These are phyloP conservation scores for Amanita brunnescens DNA, from an alignment of 768 basidiomycete genomes.

Conservation along the genomic window DNA sequence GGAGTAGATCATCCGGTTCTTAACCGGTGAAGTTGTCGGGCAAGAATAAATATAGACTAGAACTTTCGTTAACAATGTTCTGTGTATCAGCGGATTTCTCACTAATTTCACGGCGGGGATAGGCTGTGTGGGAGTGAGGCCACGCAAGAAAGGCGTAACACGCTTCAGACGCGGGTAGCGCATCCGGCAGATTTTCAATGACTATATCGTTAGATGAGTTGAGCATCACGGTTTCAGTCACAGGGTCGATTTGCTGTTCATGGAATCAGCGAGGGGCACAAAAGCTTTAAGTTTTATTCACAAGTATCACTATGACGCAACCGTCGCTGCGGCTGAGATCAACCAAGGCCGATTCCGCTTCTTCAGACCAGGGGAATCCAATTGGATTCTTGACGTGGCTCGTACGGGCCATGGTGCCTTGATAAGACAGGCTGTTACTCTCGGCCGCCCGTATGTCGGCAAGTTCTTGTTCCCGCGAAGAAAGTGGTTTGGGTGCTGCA, in stretches of 20 bases:
- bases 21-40: conserved; percentile 72
- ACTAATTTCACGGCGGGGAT: conserved; percentile 55
- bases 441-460: conserved; percentile 73
- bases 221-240: conserved; percentile 51
- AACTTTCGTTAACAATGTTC: neutral
- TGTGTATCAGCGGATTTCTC: conserved; percentile 12
- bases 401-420: conserved; percentile 46
- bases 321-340: conserved; percentile 42
- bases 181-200: conserved; percentile 35
- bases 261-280: neutral
- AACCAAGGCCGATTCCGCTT: conserved; percentile 55
- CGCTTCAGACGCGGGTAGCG: conserved; percentile 51
- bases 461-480: conserved; percentile 74
- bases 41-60: conserved; percentile 90
- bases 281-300: conserved; percentile 28
- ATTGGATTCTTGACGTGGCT: conserved; percentile 53
- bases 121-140: conserved; percentile 32
- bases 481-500: conserved; percentile 75
- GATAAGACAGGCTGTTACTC: conserved; percentile 37
- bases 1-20: conserved; percentile 85
- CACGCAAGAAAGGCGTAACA: conserved; percentile 65
- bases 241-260: conserved; percentile 54
- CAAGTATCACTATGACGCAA: conserved; percentile 54
- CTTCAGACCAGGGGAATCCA: conserved; percentile 59
- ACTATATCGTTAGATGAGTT: conserved; percentile 29